Evolutionary conservation across 1,139 yeast genomes (phyloP).

Genomic region (Protomyces lactucae-debilis): DNA sequence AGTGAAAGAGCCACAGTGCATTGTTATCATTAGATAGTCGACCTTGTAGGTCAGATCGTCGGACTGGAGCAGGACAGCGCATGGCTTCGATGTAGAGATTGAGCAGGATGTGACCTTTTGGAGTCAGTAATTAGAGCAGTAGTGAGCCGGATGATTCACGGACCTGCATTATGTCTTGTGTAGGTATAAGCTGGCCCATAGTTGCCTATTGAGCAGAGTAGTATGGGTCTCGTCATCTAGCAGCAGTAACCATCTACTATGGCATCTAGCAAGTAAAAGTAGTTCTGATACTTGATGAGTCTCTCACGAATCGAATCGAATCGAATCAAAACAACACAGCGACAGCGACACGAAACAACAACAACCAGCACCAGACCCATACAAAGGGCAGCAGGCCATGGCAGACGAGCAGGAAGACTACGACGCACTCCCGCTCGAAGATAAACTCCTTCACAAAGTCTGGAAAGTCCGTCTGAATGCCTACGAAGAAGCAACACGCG

Average conservation of each 20-base stretch:
- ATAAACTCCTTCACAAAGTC: constrained; percentile 63
- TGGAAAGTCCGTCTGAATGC: constrained; percentile 89
- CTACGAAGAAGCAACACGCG: constrained; percentile 59
- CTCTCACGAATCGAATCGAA: background rate
- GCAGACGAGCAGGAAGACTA: constrained; percentile 48
- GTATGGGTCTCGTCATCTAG: background rate
- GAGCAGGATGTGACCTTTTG: constrained; percentile 7
- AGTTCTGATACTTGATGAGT: background rate
- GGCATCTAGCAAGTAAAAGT: background rate
- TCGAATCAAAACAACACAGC: background rate
- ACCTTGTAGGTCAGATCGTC: background rate
- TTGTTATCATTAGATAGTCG: background rate
- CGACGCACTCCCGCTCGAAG: constrained; percentile 58
- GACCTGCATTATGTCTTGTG: constrained; percentile 23
- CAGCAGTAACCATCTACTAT: background rate
- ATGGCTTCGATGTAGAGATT: constrained; percentile 1
- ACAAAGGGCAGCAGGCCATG: background rate
- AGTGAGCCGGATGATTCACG: background rate
- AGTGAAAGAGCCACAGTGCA: constrained; percentile 2
- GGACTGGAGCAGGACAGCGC: background rate
- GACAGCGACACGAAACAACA: background rate
- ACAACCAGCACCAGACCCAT: background rate
- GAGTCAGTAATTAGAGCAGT: background rate
- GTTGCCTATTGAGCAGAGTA: background rate
- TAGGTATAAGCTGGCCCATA: background rate